phyloP scores from a whole-genome alignment of 768 basidiomycete species.

The Boletus sensibilis region DNA sequence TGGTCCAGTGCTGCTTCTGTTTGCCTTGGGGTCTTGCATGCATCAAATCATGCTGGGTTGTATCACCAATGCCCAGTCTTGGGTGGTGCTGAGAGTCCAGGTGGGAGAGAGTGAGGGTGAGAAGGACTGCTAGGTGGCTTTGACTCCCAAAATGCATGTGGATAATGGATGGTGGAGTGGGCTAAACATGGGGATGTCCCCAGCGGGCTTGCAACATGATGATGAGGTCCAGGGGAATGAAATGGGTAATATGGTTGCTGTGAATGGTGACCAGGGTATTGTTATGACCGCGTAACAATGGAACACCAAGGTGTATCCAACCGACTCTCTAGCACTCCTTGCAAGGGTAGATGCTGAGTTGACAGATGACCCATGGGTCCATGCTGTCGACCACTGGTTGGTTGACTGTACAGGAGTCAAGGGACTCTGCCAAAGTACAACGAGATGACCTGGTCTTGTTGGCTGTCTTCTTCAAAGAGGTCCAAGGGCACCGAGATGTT shows the following conservation, averaged over 20 bases:
- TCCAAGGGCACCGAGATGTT: too few relatives aligned
- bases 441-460: too few relatives aligned
- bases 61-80: conserved; percentile 55
- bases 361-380: too few relatives aligned
- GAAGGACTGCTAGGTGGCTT: conserved; percentile 43
- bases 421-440: too few relatives aligned
- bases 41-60: conserved; percentile 56
- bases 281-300: too few relatives aligned
- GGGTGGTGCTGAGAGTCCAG: conserved; percentile 36
- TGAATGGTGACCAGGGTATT: conserved; percentile 33
- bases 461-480: too few relatives aligned
- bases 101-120: conserved; percentile 33
- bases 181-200: conserved; percentile 60
- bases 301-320: too few relatives aligned
- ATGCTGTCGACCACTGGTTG: too few relatives aligned
- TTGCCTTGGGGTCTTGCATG: conserved; percentile 41
- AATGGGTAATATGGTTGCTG: conserved; percentile 34
- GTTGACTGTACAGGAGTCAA: too few relatives aligned
- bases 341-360: too few relatives aligned
- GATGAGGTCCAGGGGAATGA: conserved; percentile 39
- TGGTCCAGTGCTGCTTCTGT: conserved; percentile 33
- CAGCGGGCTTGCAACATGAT: conserved; percentile 48
- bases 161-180: conserved; percentile 37
- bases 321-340: too few relatives aligned
- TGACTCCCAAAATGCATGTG: conserved; percentile 58